phyloP scores from a whole-genome alignment of 257 asterid genomes.

The Solanum peruvianum region DNA sequence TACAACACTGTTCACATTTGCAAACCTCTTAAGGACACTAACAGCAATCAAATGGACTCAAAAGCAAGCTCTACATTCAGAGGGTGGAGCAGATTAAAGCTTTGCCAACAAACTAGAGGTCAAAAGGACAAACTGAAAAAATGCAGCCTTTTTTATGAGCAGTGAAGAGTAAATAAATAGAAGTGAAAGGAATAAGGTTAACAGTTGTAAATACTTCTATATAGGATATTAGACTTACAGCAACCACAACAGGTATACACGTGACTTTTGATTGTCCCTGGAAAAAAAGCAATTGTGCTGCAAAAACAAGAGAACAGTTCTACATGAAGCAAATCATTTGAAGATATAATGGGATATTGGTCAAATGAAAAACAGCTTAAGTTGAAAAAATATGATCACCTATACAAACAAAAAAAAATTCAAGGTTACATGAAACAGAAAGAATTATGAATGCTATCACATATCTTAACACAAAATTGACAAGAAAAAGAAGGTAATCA shows the following conservation, averaged over 20 bases:
- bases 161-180: neutral
- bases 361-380: neutral
- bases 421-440: neutral
- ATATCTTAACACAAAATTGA: neutral
- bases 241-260: slow-evolving; percentile 64
- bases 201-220: neutral
- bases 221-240: slow-evolving; percentile 33
- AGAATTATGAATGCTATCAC: neutral
- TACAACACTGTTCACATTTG: neutral
- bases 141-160: neutral
- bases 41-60: neutral
- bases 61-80: neutral
- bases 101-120: neutral
- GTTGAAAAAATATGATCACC: neutral
- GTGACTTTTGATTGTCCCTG: slow-evolving; percentile 45
- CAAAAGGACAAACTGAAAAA: neutral
- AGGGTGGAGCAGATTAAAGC: neutral
- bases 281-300: slow-evolving; percentile 56
- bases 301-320: slow-evolving; percentile 10
- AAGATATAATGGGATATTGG: neutral
- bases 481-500: neutral
- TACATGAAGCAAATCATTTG: neutral
- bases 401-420: neutral
- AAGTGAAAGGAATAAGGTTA: neutral
- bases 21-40: neutral